Percentiles rank a stretch among this genome's conserved stretches.
Conservation (phyloP, 2,329 filamentous ascomycete genomes). For the Parastagonospora avenae region DNA sequence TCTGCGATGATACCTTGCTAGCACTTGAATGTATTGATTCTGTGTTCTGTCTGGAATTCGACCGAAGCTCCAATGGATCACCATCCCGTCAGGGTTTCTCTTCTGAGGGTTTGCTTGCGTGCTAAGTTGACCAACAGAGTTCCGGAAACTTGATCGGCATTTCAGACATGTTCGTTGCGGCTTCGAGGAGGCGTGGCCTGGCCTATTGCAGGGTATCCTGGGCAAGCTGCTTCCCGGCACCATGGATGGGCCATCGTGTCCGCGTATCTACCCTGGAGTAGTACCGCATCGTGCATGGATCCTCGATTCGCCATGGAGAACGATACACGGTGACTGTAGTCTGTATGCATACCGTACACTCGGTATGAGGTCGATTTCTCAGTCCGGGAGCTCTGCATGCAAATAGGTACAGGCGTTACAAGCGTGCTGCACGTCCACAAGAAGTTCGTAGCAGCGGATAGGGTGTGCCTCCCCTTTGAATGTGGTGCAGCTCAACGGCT, state of each 20-base stretch:
- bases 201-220: not conserved
- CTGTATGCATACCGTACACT: slow-evolving; percentile 8
- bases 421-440: slow-evolving; percentile 14
- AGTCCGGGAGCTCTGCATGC: slow-evolving; percentile 14
- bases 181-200: not conserved
- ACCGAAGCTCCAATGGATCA: too few relatives aligned
- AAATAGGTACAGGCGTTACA: slow-evolving; percentile 18
- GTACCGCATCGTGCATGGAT: not conserved
- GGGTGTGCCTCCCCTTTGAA: not conserved
- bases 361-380: slow-evolving; percentile 16
- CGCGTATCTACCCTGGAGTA: not conserved
- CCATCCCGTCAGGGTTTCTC: too few relatives aligned
- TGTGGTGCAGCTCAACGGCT: not conserved
- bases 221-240: not conserved
- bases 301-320: not conserved
- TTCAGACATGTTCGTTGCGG: not conserved
- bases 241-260: not conserved
- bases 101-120: too few relatives aligned
- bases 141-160: too few relatives aligned
- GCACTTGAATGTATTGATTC: too few relatives aligned
- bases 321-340: slow-evolving; percentile 9
- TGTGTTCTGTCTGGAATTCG: too few relatives aligned
- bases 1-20: not conserved
- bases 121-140: too few relatives aligned
- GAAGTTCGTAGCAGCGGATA: not conserved